These are phyloP conservation scores for Saccharum spontaneum DNA, from an alignment of 176 grass and related monocot species.

Conservation along the genomic window DNA sequence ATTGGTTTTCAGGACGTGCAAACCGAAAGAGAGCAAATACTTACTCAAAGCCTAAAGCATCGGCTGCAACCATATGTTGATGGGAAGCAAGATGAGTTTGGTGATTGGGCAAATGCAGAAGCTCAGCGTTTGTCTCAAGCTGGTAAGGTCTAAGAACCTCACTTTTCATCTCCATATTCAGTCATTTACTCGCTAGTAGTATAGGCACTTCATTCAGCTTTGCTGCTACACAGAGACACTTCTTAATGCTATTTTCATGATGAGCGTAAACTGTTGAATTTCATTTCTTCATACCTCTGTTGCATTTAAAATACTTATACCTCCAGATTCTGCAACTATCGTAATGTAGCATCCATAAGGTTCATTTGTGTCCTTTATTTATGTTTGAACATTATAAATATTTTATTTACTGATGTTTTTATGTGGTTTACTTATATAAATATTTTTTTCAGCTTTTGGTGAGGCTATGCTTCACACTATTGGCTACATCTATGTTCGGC, in stretches of 20 bases:
- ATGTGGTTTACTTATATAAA: slow-evolving; percentile 21
- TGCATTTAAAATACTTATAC: neutral
- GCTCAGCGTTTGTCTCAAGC: slow-evolving; percentile 72
- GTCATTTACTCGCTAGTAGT: neutral
- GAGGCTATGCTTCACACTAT: slow-evolving; percentile 97
- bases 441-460: slow-evolving; percentile 75
- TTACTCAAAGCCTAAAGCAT: slow-evolving; percentile 67
- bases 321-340: neutral
- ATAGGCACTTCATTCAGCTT: neutral
- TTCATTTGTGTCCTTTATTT: slow-evolving; percentile 5
- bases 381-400: neutral
- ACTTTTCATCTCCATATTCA: neutral
- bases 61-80: slow-evolving; percentile 70
- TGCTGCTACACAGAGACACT: neutral
- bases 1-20: slow-evolving; percentile 59
- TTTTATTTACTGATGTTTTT: neutral
- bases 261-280: neutral
- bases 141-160: slow-evolving; percentile 33
- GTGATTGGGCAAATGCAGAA: slow-evolving; percentile 80
- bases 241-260: neutral
- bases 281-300: neutral
- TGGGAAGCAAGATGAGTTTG: slow-evolving; percentile 62
- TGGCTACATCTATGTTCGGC: slow-evolving; percentile 91
- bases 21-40: slow-evolving; percentile 68
- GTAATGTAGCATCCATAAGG: neutral